Conservation (phyloP, 2,329 filamentous ascomycete species). For the Podosphaera xanthii region DNA sequence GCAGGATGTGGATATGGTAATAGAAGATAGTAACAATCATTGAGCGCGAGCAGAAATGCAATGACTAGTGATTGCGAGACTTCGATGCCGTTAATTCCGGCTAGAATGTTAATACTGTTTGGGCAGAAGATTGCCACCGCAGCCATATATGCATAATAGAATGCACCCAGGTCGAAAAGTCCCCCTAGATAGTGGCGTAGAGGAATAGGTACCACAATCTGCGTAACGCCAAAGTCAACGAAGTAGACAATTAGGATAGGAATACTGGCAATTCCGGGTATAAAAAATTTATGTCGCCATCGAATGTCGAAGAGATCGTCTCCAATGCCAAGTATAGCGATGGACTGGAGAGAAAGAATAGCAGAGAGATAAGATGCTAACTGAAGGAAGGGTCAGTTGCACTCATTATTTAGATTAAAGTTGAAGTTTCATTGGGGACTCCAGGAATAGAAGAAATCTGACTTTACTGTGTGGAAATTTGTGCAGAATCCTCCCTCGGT, state of each 20-base stretch:
- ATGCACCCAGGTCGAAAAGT: conserved; percentile 55
- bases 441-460: conserved; percentile 3
- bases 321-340: conserved; percentile 74
- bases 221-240: conserved; percentile 92
- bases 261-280: conserved; percentile 79
- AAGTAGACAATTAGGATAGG: conserved; percentile 94
- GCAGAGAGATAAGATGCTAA: conserved; percentile 88
- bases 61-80: conserved; percentile 86
- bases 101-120: conserved; percentile 98
- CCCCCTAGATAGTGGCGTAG: conserved; percentile 60
- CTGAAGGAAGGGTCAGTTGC: conserved; percentile 20
- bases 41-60: conserved; percentile 58
- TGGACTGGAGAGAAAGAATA: conserved; percentile 75
- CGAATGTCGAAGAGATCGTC: conserved; percentile 96
- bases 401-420: too few species aligned
- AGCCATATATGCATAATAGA: conserved; percentile 96
- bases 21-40: conserved; percentile 72
- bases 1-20: conserved; percentile 76
- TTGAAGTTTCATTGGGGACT: too few species aligned
- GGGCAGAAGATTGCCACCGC: conserved; percentile 91
- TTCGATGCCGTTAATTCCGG: conserved; percentile 96
- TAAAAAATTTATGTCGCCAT: conserved; percentile 97
- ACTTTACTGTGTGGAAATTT: conserved; percentile 90
- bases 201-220: conserved; percentile 73
- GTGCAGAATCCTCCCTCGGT: conserved; percentile 69